Evolutionary conservation across 2,329 filamentous ascomycete species (phyloP).

Genomic region (Phyllosticta citribraziliensis): DNA sequence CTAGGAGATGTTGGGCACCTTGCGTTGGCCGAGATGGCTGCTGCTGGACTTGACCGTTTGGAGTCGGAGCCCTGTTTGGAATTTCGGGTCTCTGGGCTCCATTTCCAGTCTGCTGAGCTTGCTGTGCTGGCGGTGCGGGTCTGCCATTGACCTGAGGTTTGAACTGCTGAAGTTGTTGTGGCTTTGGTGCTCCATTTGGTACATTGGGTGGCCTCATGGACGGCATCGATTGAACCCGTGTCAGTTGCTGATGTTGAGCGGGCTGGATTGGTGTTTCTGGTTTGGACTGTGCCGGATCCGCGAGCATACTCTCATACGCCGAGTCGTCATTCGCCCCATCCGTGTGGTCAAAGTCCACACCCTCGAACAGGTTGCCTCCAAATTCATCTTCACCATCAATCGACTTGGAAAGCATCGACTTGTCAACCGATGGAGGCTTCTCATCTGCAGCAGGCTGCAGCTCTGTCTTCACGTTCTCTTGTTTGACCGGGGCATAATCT

Average conservation of each 20-base stretch:
- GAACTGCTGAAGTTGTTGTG: conserved; percentile 18
- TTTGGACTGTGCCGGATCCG: background rate
- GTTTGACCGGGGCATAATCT: conserved; percentile 50
- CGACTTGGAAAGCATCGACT: conserved; percentile 24
- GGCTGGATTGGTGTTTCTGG: conserved; percentile 11
- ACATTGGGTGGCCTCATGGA: conserved; percentile 12
- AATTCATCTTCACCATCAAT: conserved; percentile 46
- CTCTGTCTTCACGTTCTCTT: conserved; percentile 7
- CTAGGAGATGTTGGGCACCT: background rate
- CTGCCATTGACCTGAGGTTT: conserved; percentile 11
- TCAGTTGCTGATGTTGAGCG: conserved; percentile 6
- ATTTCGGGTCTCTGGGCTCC: background rate
- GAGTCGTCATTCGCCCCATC: conserved; percentile 6
- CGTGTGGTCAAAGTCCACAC: conserved; percentile 29
- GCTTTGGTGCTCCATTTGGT: conserved; percentile 13
- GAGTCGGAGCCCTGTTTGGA: background rate
- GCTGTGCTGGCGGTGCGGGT: background rate
- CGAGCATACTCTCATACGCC: conserved; percentile 8
- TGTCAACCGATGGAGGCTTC: conserved; percentile 22
- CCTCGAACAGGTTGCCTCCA: conserved; percentile 46
- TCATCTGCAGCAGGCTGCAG: conserved; percentile 14
- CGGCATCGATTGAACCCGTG: conserved; percentile 19
- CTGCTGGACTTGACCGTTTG: conserved; percentile 17
- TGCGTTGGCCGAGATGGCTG: conserved; percentile 19
- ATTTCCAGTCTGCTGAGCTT: background rate